Conservation (phyloP, 2,329 filamentous ascomycete genomes). For the Venturia carpophila region DNA sequence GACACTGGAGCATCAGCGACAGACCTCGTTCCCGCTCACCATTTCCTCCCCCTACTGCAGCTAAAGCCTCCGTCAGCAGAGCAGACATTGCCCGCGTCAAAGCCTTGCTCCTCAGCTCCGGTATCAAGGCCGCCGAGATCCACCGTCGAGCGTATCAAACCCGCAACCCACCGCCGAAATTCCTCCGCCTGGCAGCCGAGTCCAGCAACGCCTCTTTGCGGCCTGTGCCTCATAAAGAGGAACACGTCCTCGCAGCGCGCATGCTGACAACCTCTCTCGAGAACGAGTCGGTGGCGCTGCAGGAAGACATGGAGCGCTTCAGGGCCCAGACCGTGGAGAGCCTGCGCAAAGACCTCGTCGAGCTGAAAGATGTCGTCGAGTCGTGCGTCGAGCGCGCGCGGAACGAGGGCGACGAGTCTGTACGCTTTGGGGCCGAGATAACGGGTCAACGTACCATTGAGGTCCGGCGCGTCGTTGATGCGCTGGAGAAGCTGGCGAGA, state of each 20-base stretch:
- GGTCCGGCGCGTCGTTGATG: constrained; percentile 72
- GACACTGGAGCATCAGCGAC: constrained; percentile 54
- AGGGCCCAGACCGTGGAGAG: constrained; percentile 32
- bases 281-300: constrained; percentile 37
- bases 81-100: constrained; percentile 73
- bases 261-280: constrained; percentile 44
- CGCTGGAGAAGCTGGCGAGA: constrained; percentile 60
- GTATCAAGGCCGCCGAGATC: constrained; percentile 75
- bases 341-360: constrained; percentile 36
- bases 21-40: constrained; percentile 1
- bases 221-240: constrained; percentile 42
- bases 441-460: constrained; percentile 69
- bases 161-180: constrained; percentile 27
- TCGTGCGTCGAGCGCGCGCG: constrained; percentile 5
- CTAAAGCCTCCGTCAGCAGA: neutral
- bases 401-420: constrained; percentile 60
- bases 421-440: constrained; percentile 68
- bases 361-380: neutral
- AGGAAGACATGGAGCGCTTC: constrained; percentile 45
- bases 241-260: constrained; percentile 47
- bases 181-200: constrained; percentile 36
- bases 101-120: constrained; percentile 69
- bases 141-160: constrained; percentile 52
- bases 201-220: constrained; percentile 37
- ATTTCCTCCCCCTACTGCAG: neutral